Conservation (phyloP, 2,329 filamentous ascomycete genomes). For the Teratosphaeria zuluensis region DNA sequence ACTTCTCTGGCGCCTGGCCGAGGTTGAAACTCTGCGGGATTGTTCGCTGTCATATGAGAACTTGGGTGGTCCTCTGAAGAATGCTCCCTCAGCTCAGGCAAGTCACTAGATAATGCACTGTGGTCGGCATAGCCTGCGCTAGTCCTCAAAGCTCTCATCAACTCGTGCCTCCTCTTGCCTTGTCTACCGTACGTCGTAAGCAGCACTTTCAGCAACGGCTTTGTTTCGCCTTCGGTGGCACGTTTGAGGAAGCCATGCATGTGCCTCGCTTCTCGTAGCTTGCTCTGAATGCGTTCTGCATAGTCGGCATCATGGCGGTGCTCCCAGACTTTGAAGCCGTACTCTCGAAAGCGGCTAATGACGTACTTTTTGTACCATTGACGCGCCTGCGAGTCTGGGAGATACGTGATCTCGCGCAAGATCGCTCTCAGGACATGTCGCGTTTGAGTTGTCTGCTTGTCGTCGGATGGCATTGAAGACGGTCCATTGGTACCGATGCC, state of each 20-base stretch:
- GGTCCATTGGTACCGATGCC: not conserved
- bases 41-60: not conserved
- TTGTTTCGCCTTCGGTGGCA: slow-evolving; percentile 47
- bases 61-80: not conserved
- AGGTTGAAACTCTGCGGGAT: not conserved
- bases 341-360: slow-evolving; percentile 36
- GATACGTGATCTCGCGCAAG: slow-evolving; percentile 50
- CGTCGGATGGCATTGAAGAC: not conserved
- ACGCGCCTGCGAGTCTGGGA: slow-evolving; percentile 48
- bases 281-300: slow-evolving; percentile 5
- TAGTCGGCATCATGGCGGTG: slow-evolving; percentile 8
- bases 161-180: slow-evolving; percentile 41
- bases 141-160: slow-evolving; percentile 28
- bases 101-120: not conserved
- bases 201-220: slow-evolving; percentile 43
- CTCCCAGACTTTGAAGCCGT: slow-evolving; percentile 10
- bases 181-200: slow-evolving; percentile 47
- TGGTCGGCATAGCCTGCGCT: not conserved
- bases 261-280: slow-evolving; percentile 29
- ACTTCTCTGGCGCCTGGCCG: slow-evolving; percentile 2
- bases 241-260: slow-evolving; percentile 36
- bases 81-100: not conserved
- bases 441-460: slow-evolving; percentile 9
- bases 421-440: slow-evolving; percentile 45
- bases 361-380: slow-evolving; percentile 41